These are phyloP conservation scores for Parietichytrium sp. DNA, from an alignment of 108 stramenopile genomes.

Conservation along the genomic window DNA sequence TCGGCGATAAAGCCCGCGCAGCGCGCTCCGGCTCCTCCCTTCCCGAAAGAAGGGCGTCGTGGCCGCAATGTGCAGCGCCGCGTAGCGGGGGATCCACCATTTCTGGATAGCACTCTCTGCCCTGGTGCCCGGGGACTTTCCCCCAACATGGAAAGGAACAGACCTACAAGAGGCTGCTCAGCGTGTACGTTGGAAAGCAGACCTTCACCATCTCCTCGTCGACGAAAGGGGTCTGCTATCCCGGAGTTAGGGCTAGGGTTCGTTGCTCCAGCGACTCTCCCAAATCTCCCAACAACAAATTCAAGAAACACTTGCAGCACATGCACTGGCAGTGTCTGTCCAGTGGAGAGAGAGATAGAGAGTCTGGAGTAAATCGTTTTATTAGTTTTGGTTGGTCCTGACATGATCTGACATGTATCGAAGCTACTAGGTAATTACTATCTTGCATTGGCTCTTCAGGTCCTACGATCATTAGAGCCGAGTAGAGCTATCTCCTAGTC, in stretches of 20 bases:
- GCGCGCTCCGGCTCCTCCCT: background rate
- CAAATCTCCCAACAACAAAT: background rate
- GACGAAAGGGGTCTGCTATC: constrained; percentile 9
- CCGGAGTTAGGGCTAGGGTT: background rate
- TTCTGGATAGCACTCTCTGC: constrained; percentile 31
- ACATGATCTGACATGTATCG: too few relatives aligned
- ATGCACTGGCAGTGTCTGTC: too few relatives aligned
- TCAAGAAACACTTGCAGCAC: background rate
- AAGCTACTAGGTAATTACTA: too few relatives aligned
- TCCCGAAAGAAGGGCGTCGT: background rate
- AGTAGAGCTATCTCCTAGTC: too few relatives aligned
- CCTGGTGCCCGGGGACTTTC: constrained; percentile 41
- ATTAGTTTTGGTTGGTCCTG: too few relatives aligned
- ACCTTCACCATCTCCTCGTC: constrained; percentile 23
- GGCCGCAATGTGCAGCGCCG: background rate
- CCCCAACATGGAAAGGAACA: background rate
- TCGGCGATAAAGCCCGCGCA: constrained; percentile 27
- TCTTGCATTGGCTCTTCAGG: too few relatives aligned
- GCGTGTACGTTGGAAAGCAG: background rate
- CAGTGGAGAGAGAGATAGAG: too few relatives aligned
- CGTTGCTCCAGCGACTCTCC: background rate
- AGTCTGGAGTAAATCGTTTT: too few relatives aligned
- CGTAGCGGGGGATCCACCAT: constrained; percentile 18
- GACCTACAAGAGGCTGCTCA: background rate
- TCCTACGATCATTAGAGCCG: too few relatives aligned